phyloP scores from a whole-genome alignment of 352 stramenopile species.

The Globisporangium radiosum region DNA sequence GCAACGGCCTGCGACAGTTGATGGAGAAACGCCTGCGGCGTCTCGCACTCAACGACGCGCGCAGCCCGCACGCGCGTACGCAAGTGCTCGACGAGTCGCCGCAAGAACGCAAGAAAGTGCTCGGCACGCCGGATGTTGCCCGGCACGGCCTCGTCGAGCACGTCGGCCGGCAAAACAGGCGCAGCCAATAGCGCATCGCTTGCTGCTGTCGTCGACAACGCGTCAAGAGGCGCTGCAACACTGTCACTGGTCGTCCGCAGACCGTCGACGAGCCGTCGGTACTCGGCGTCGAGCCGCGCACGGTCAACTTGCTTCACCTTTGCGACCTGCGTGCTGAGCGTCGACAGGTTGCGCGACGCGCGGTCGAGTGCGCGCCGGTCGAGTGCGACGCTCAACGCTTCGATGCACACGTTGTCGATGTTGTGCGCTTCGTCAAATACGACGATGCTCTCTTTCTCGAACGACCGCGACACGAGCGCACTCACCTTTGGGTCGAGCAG shows the following conservation, averaged over 20 bases:
- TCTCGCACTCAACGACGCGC: conserved; percentile 93
- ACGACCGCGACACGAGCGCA: conserved; percentile 86
- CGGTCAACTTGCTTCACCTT: conserved; percentile 90
- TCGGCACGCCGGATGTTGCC: conserved; percentile 97
- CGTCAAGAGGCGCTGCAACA: conserved; percentile 47
- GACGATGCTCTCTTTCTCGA: conserved; percentile 91
- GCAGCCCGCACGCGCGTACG: conserved; percentile 65
- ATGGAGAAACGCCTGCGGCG: conserved; percentile 95
- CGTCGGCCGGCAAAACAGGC: conserved; percentile 86
- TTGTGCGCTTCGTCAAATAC: conserved; percentile 99
- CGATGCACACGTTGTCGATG: conserved; percentile 99
- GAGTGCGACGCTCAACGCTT: conserved; percentile 96
- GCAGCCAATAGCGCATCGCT: conserved; percentile 71
- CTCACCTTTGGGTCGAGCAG: conserved; percentile 98
- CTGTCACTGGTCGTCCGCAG: conserved; percentile 86
- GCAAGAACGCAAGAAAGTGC: conserved; percentile 98
- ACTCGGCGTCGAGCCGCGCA: conserved; percentile 91
- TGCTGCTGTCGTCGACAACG: conserved; percentile 30
- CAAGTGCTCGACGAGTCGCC: conserved; percentile 95
- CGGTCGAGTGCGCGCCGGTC: conserved; percentile 90
- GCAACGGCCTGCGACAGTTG: conserved; percentile 89
- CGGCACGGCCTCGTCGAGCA: conserved; percentile 96
- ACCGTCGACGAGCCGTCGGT: conserved; percentile 93
- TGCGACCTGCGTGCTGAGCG: conserved; percentile 70
- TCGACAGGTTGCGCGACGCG: conserved; percentile 87